Conservation (phyloP, 2,329 filamentous ascomycete species). For the Ophiostoma sp. region DNA sequence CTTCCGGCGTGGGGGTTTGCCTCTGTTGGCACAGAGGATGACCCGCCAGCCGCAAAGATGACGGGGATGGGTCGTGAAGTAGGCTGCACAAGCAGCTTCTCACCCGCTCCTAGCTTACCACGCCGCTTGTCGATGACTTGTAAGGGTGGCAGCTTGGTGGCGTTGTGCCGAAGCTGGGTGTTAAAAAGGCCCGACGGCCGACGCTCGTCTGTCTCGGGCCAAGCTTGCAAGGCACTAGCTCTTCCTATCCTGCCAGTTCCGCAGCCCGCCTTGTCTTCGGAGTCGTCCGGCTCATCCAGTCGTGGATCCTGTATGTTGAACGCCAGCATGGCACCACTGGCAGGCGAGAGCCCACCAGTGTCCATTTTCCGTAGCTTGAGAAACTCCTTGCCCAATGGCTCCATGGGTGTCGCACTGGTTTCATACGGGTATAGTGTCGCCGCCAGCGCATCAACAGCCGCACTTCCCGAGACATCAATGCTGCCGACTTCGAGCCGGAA, state of each 20-base stretch:
- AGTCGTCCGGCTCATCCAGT: slow-evolving; percentile 60
- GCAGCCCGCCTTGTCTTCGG: slow-evolving; percentile 25
- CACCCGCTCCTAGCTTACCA: slow-evolving; percentile 53
- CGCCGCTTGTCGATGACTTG: slow-evolving; percentile 73
- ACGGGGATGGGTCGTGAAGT: slow-evolving; percentile 59
- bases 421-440: slow-evolving; percentile 57
- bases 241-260: slow-evolving; percentile 47
- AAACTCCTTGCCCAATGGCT: slow-evolving; percentile 41
- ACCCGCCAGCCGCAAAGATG: slow-evolving; percentile 49
- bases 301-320: slow-evolving; percentile 77
- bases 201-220: slow-evolving; percentile 32
- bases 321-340: slow-evolving; percentile 61
- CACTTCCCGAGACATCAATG: slow-evolving; percentile 58
- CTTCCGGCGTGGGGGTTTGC: slow-evolving; percentile 42
- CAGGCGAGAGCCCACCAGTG: slow-evolving; percentile 64
- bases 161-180: slow-evolving; percentile 57
- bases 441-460: slow-evolving; percentile 70
- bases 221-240: slow-evolving; percentile 51
- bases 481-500: slow-evolving; percentile 62
- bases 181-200: slow-evolving; percentile 58
- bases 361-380: slow-evolving; percentile 53
- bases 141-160: slow-evolving; percentile 64
- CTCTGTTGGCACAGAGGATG: background rate
- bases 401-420: slow-evolving; percentile 28
- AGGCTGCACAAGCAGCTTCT: slow-evolving; percentile 61